Conservation (phyloP, 306 rosid species). For the Potentilla sterilis region DNA sequence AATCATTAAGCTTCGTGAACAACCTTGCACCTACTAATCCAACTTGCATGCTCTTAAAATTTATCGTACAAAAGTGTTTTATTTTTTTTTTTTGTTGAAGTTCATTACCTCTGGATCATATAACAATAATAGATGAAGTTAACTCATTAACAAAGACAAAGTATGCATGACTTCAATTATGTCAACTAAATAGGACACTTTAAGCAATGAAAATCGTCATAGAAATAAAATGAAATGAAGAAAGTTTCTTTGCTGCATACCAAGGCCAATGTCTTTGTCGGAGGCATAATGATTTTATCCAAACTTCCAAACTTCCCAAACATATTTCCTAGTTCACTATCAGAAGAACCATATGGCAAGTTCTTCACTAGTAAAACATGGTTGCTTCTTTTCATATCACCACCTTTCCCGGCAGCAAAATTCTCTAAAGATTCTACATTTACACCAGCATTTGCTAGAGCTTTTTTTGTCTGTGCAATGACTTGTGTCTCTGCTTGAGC, state of each 20-base stretch:
- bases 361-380: constrained; percentile 85
- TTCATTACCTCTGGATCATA: neutral
- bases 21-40: constrained; percentile 2
- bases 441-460: constrained; percentile 78
- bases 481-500: constrained; percentile 93
- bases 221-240: neutral
- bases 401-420: constrained; percentile 56
- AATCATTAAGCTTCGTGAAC: neutral
- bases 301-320: constrained; percentile 80
- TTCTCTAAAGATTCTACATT: constrained; percentile 73
- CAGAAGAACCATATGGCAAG: constrained; percentile 85
- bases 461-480: constrained; percentile 77
- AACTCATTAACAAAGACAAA: neutral
- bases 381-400: constrained; percentile 79
- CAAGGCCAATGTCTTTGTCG: constrained; percentile 87
- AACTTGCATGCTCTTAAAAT: neutral
- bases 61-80: neutral
- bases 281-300: constrained; percentile 85
- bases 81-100: neutral
- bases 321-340: constrained; percentile 74
- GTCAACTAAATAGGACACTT: neutral
- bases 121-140: neutral
- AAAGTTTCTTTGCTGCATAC: constrained; percentile 33
- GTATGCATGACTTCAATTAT: neutral
- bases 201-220: constrained; percentile 9